Percentiles rank a stretch among this genome's conserved stretches.
phyloP scores from a whole-genome alignment of 768 basidiomycete genomes.

The Tylopilus vinaceipallidus region DNA sequence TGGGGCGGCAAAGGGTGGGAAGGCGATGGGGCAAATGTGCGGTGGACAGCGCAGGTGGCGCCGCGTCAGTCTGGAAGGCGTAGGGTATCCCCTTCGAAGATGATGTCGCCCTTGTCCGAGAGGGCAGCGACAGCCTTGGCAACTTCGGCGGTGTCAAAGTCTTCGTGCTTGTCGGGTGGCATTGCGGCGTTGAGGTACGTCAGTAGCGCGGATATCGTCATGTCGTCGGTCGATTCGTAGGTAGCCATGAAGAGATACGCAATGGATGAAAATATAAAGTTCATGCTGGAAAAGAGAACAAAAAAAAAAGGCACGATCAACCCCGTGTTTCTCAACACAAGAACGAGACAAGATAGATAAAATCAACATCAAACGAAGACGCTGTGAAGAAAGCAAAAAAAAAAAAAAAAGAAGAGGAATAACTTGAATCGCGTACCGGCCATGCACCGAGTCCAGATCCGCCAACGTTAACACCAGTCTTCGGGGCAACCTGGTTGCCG shows the following conservation, averaged over 20 bases:
- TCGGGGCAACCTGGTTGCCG: constrained; percentile 23
- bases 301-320: constrained; percentile 9
- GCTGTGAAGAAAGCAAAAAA: too few relatives aligned
- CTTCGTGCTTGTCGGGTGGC: constrained; percentile 77
- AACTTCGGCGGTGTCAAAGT: constrained; percentile 77
- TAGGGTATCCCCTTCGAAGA: constrained; percentile 50
- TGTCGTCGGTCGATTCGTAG: constrained; percentile 62
- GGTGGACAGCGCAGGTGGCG: too few relatives aligned
- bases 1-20: background rate
- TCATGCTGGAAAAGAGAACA: constrained; percentile 38
- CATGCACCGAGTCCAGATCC: constrained; percentile 57
- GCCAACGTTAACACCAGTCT: constrained; percentile 40
- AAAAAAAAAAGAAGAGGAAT: background rate
- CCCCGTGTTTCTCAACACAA: too few relatives aligned
- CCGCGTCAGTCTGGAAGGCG: constrained; percentile 30
- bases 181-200: constrained; percentile 75
- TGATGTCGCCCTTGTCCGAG: constrained; percentile 46
- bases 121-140: constrained; percentile 45
- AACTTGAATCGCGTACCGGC: constrained; percentile 47
- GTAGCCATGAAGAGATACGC: constrained; percentile 66
- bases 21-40: background rate
- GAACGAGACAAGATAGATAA: too few relatives aligned
- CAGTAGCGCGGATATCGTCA: constrained; percentile 66
- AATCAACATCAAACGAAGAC: too few relatives aligned
- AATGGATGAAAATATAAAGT: constrained; percentile 61